phyloP scores from a whole-genome alignment of 2,329 filamentous ascomycete genomes.

The Cucurbitaria berberidis region DNA sequence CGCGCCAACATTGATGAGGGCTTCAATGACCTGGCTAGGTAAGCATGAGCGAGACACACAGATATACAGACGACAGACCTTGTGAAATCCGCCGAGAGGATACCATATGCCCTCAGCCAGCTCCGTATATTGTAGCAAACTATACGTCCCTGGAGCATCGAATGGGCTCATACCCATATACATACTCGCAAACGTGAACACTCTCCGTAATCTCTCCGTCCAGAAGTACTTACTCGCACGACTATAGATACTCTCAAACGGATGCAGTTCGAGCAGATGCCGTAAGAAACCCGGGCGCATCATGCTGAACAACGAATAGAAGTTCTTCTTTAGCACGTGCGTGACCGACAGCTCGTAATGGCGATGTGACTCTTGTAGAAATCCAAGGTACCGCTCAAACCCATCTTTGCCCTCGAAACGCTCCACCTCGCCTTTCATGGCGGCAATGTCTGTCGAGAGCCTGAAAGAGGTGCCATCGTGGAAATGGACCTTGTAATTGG shows the following conservation, averaged over 20 bases:
- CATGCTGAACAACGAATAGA: slow-evolving; percentile 65
- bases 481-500: slow-evolving; percentile 79
- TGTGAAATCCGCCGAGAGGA: slow-evolving; percentile 72
- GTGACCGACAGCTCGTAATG: slow-evolving; percentile 73
- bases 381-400: slow-evolving; percentile 71
- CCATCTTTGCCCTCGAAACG: slow-evolving; percentile 74
- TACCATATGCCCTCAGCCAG: slow-evolving; percentile 79
- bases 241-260: slow-evolving; percentile 73
- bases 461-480: slow-evolving; percentile 69
- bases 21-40: slow-evolving; percentile 57
- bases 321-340: slow-evolving; percentile 72
- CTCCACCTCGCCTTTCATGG: slow-evolving; percentile 75
- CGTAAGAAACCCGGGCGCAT: slow-evolving; percentile 63
- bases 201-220: slow-evolving; percentile 70
- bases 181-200: slow-evolving; percentile 81
- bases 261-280: slow-evolving; percentile 68
- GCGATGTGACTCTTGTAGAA: slow-evolving; percentile 69
- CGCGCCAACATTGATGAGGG: slow-evolving; percentile 67
- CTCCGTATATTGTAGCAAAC: slow-evolving; percentile 76
- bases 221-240: slow-evolving; percentile 71
- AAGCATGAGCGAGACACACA: slow-evolving; percentile 1
- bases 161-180: slow-evolving; percentile 84
- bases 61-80: slow-evolving; percentile 47
- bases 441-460: slow-evolving; percentile 70
- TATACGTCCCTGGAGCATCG: slow-evolving; percentile 76